Evolutionary conservation across 225 moss, liverwort and hornwort species (phyloP).

Genomic region (Marchantia paleacea): DNA sequence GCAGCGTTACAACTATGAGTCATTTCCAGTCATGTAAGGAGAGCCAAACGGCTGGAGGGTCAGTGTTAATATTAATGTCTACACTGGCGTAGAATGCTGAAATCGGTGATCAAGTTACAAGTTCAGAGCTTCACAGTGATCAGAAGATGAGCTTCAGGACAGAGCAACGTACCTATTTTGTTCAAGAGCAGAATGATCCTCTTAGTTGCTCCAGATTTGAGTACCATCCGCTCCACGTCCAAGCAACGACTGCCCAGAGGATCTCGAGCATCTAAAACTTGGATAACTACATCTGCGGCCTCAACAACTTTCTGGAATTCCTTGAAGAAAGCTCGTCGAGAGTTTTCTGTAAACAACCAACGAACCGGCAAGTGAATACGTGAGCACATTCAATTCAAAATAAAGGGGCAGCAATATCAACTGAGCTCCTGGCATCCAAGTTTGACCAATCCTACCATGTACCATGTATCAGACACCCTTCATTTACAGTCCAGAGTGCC

Average conservation of each 20-base stretch:
- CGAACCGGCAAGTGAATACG: too few relatives aligned
- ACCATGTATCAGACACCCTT: too few relatives aligned
- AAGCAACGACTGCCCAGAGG: constrained; percentile 85
- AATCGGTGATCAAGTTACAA: too few relatives aligned
- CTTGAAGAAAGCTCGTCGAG: constrained; percentile 67
- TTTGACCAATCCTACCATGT: too few relatives aligned
- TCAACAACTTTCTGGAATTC: constrained; percentile 88
- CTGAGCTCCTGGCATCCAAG: too few relatives aligned
- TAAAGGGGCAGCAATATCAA: too few relatives aligned
- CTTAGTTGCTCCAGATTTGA: constrained; percentile 72
- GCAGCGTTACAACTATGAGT: constrained; percentile 1
- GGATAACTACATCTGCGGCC: constrained; percentile 77
- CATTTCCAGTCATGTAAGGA: too few relatives aligned
- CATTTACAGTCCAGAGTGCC: too few relatives aligned
- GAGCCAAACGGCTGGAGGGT: too few relatives aligned
- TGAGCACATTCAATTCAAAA: too few relatives aligned
- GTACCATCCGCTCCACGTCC: constrained; percentile 73
- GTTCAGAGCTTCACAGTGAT: not conserved
- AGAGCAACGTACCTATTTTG: constrained; percentile 59
- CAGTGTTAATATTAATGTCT: too few relatives aligned
- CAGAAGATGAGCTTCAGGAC: not conserved
- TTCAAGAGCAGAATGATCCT: constrained; percentile 81
- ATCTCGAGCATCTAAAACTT: constrained; percentile 90
- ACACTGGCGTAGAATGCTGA: too few relatives aligned
- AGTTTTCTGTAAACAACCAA: constrained; percentile 53